These are phyloP conservation scores for Ustilago tritici DNA, from an alignment of 1,284 basidiomycete genomes.

Conservation along the genomic window DNA sequence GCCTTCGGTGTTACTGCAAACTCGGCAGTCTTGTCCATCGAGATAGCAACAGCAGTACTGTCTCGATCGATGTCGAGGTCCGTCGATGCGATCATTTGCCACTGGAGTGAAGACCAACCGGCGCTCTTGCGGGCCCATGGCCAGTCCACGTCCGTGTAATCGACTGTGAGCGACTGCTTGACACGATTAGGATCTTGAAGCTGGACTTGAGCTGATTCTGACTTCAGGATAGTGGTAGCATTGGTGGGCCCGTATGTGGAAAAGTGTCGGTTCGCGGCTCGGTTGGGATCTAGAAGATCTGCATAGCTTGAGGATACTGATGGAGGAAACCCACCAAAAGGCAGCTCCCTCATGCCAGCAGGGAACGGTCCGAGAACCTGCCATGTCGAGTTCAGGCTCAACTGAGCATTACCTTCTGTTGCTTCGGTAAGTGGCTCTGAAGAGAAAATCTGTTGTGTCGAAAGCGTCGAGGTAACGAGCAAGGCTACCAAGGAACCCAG, in stretches of 20 bases:
- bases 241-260: conserved; percentile 28
- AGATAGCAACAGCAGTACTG: conserved; percentile 27
- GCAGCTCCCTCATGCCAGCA: conserved; percentile 38
- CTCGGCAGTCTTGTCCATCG: conserved; percentile 40
- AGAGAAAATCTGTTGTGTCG: conserved; percentile 30
- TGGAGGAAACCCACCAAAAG: conserved; percentile 38
- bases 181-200: neutral
- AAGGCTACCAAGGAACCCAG: conserved; percentile 45
- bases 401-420: neutral
- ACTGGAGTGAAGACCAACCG: conserved; percentile 52
- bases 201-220: conserved; percentile 16
- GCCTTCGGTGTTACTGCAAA: conserved; percentile 37
- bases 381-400: conserved; percentile 22
- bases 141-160: conserved; percentile 42
- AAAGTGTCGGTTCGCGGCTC: neutral
- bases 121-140: conserved; percentile 36
- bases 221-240: conserved; percentile 12
- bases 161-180: conserved; percentile 33
- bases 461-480: conserved; percentile 17
- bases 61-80: conserved; percentile 26
- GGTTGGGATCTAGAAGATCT: conserved; percentile 8
- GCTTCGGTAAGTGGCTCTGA: neutral
- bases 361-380: conserved; percentile 39
- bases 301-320: conserved; percentile 12
- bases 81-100: conserved; percentile 44